Evolutionary conservation across 2,329 filamentous ascomycete genomes (phyloP).

Genomic region (Colletotrichum lini): DNA sequence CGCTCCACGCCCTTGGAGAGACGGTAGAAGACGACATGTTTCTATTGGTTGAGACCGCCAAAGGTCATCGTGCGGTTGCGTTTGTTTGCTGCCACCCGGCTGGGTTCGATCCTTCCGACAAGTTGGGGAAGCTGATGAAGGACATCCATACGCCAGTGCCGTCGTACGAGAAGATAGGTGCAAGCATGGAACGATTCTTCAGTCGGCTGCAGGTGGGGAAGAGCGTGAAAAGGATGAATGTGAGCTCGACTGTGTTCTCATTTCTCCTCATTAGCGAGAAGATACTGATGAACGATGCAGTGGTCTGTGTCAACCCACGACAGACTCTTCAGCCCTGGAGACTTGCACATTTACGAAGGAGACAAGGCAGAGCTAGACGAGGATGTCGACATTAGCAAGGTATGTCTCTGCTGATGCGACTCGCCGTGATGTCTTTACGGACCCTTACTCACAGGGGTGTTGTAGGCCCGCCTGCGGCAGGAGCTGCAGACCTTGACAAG

Average conservation of each 20-base stretch:
- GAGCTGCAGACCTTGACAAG: constrained; percentile 68
- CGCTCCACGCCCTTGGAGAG: constrained; percentile 60
- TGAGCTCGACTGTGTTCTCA: constrained; percentile 47
- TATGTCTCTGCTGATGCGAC: constrained; percentile 28
- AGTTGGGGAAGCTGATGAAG: constrained; percentile 63
- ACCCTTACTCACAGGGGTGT: not conserved
- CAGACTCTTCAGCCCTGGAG: constrained; percentile 56
- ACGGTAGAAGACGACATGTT: constrained; percentile 71
- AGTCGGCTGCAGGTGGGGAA: constrained; percentile 62
- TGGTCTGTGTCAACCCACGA: constrained; percentile 64
- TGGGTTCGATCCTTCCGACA: constrained; percentile 66
- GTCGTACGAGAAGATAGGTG: constrained; percentile 67
- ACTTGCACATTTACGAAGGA: constrained; percentile 55
- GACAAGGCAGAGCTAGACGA: constrained; percentile 53
- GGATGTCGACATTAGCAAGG: constrained; percentile 56
- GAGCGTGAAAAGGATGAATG: constrained; percentile 65
- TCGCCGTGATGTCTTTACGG: not conserved
- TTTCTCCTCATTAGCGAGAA: not conserved
- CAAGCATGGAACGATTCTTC: constrained; percentile 70
- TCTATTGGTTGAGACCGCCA: constrained; percentile 58
- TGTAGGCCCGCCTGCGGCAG: constrained; percentile 55
- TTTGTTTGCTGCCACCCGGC: constrained; percentile 68
- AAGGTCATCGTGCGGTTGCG: constrained; percentile 61
- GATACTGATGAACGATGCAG: constrained; percentile 47
- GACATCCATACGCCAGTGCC: constrained; percentile 69